Base-by-base conservation (phyloP, 2,329 filamentous ascomycete species). In the Talaromyces sp. region DNA sequence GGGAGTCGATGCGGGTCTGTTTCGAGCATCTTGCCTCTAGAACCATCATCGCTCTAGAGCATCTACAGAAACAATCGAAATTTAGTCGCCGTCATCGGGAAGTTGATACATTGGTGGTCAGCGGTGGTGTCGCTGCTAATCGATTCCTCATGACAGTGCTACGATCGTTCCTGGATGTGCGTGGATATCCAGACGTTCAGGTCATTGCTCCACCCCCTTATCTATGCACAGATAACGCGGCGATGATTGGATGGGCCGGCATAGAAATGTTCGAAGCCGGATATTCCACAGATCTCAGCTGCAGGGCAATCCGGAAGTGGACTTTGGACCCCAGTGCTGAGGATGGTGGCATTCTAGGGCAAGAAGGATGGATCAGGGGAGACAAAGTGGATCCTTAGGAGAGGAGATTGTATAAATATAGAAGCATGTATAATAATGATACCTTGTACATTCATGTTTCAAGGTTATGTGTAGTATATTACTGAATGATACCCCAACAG, bases 191-290 rank as follows among this genome's bases (percentile, higher is more conserved):
- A 0, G 71, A 86, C 68, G 76, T 96, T 31, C 71, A 83, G 11
- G 76, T 97, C 7, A 78, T 89, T 34, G 91, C 90, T 64, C 94
- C 95, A n/a, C 93, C 93, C 2, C 78, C 86, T 10, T 82, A 83
- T 49, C 83, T 94, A 62, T 98, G 95, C 74, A 97, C 92, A 0
- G 95, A 99, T 73, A 98, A 99, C 77, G 95, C 95, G 13, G 92
- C 93, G 58, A 99, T 99, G 95, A 93, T 98, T 75, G 94, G 90
- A 1, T 98, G 95, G 94, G 84, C 93, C 0, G 95, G 90, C 0
- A 85, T 93, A 69, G 93, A 98, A 79, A 97, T 99, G 93, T 97
- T 86, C 73, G 85, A 91, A 76, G 87, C 86, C 0, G 93, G 94
- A 0, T 93, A 87, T 83, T 78, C 82, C 66, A 89, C 87, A 8